A percentile compares a stretch with the other conserved stretches of the same genome.
These are phyloP conservation scores for Calonectria honghensis DNA, from an alignment of 2,329 filamentous ascomycete species.

Conservation along the genomic window DNA sequence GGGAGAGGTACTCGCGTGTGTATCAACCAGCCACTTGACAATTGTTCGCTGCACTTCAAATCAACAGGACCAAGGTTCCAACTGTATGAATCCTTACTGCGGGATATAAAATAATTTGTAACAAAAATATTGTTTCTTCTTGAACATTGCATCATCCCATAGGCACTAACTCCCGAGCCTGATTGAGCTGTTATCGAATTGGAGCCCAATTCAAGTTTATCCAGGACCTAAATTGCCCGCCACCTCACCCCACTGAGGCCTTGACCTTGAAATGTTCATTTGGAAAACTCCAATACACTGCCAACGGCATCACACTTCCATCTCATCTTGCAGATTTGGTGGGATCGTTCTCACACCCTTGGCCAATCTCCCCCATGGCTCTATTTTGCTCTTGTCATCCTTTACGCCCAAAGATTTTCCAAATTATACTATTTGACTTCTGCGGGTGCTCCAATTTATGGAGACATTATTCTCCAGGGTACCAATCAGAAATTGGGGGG, in stretches of 20 bases:
- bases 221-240: too few relatives aligned
- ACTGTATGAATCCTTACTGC: background rate
- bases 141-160: background rate
- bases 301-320: background rate
- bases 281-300: background rate
- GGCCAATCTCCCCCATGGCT: background rate
- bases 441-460: background rate
- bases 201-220: too few relatives aligned
- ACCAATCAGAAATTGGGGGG: slow-evolving; percentile 15
- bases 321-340: background rate
- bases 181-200: too few relatives aligned
- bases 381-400: too few relatives aligned
- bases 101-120: background rate
- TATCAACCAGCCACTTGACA: background rate
- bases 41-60: background rate
- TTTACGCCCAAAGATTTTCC: too few relatives aligned
- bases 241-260: background rate
- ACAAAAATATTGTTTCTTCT: background rate
- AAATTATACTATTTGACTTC: too few relatives aligned
- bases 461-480: background rate
- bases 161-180: too few relatives aligned
- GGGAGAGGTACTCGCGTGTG: too few relatives aligned
- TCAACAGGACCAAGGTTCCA: background rate
- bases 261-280: background rate
- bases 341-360: background rate